Percentiles rank a stretch among this genome's conserved stretches.
Evolutionary conservation across 2,329 filamentous ascomycete genomes (phyloP).

Genomic region (Fusarium sp.): DNA sequence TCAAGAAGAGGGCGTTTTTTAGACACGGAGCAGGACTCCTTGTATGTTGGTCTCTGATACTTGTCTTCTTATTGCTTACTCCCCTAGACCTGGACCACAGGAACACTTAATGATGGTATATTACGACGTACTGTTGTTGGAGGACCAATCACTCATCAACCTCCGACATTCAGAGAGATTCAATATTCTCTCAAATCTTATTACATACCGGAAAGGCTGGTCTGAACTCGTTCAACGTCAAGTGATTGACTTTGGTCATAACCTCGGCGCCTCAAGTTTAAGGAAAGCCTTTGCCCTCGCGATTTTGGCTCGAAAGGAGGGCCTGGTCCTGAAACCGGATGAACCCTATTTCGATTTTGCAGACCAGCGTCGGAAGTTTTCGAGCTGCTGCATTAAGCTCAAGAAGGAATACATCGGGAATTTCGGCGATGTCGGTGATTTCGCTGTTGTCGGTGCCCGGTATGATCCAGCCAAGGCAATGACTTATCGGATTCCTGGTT

Average conservation of each 20-base stretch:
- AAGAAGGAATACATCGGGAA: constrained; percentile 86
- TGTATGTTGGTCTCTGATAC: constrained; percentile 54
- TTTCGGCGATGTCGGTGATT: constrained; percentile 85
- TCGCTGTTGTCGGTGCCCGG: constrained; percentile 80
- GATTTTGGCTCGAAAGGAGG: constrained; percentile 76
- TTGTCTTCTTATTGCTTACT: constrained; percentile 26
- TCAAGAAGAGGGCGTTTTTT: constrained; percentile 76
- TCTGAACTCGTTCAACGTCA: constrained; percentile 75
- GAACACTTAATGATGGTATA: constrained; percentile 73
- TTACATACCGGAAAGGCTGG: constrained; percentile 65
- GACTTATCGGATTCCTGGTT: constrained; percentile 60
- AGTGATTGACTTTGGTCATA: constrained; percentile 71
- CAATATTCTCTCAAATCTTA: constrained; percentile 66
- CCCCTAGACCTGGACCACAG: constrained; percentile 56
- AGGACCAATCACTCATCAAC: constrained; percentile 63
- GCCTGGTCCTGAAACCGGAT: constrained; percentile 83
- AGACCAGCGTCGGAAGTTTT: constrained; percentile 48
- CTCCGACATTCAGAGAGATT: constrained; percentile 69
- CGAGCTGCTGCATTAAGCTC: constrained; percentile 77
- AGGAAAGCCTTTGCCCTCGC: constrained; percentile 73
- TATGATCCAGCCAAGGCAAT: constrained; percentile 74
- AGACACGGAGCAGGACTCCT: constrained; percentile 75
- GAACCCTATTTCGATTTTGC: constrained; percentile 78
- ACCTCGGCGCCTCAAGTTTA: constrained; percentile 63
- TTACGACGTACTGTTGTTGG: constrained; percentile 66